Conservation (phyloP, 371 early-diverging fungal species). For the Chytridiales sp. region DNA sequence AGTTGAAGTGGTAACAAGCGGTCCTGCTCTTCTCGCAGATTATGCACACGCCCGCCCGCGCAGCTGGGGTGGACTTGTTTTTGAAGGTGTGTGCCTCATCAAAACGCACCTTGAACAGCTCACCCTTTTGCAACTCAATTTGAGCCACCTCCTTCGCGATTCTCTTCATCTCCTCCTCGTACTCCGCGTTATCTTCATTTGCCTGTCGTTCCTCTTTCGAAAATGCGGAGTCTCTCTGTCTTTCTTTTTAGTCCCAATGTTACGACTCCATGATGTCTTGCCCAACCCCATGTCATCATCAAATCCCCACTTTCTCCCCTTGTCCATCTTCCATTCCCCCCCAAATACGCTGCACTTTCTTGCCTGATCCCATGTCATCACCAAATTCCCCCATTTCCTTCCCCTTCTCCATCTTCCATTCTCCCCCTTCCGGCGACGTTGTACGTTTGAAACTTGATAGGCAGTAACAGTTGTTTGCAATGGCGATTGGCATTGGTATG, state of each 20-base stretch:
- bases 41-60: slow-evolving; percentile 25
- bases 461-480: too few relatives aligned
- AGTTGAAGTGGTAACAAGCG: too few relatives aligned
- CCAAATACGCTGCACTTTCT: slow-evolving; percentile 41
- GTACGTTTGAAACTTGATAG: too few relatives aligned
- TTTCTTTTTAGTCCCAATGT: slow-evolving; percentile 27
- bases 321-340: slow-evolving; percentile 40
- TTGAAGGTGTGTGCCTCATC: slow-evolving; percentile 48
- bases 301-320: slow-evolving; percentile 35
- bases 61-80: slow-evolving; percentile 37
- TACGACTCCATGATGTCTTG: too few relatives aligned
- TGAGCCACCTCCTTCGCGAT: not conserved
- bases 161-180: slow-evolving; percentile 12
- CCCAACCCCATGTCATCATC: slow-evolving; percentile 38
- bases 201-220: slow-evolving; percentile 11
- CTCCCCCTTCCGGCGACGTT: too few relatives aligned
- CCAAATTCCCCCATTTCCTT: slow-evolving; percentile 36
- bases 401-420: slow-evolving; percentile 37
- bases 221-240: slow-evolving; percentile 2
- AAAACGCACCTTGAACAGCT: slow-evolving; percentile 16
- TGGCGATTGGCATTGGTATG: too few relatives aligned
- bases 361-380: slow-evolving; percentile 37
- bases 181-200: slow-evolving; percentile 15
- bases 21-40: too few relatives aligned
- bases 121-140: slow-evolving; percentile 9